Evolutionary conservation across 768 basidiomycete genomes (phyloP).

Genomic region (Agrocybe pediades): DNA sequence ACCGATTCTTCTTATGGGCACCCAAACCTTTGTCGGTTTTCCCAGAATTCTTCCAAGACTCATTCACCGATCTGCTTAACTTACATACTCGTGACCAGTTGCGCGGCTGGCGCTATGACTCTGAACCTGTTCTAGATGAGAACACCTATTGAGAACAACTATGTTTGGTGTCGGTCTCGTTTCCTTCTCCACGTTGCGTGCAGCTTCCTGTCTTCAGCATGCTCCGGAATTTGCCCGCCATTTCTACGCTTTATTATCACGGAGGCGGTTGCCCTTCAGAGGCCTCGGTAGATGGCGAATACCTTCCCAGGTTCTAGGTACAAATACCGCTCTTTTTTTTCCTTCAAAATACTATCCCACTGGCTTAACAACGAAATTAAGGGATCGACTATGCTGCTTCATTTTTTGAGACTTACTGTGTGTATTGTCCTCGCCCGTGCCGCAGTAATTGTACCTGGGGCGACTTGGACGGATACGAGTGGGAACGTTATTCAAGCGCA

Average conservation of each 20-base stretch:
- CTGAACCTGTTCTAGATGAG: too few relatives aligned
- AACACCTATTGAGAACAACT: too few relatives aligned
- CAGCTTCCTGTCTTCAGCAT: too few relatives aligned
- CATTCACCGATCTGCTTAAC: too few relatives aligned
- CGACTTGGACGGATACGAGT: conserved; percentile 61
- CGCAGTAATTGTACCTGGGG: conserved; percentile 59
- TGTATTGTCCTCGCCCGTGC: conserved; percentile 23
- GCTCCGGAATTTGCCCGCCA: not conserved
- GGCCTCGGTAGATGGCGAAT: not conserved
- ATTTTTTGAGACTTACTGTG: not conserved
- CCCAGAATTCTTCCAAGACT: not conserved
- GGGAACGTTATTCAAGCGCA: conserved; percentile 67
- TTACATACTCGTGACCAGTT: too few relatives aligned
- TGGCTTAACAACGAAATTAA: not conserved
- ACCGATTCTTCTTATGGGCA: not conserved
- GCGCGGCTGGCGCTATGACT: too few relatives aligned
- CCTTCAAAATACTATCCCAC: not conserved
- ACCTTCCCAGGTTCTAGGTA: not conserved
- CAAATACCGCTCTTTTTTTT: not conserved
- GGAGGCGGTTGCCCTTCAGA: not conserved
- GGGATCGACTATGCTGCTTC: conserved; percentile 7
- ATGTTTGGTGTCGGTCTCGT: too few relatives aligned
- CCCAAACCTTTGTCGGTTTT: not conserved
- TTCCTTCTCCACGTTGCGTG: too few relatives aligned
- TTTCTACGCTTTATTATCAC: not conserved